Conservation (phyloP, 2,329 filamentous ascomycete genomes). For the Apiospora marii region DNA sequence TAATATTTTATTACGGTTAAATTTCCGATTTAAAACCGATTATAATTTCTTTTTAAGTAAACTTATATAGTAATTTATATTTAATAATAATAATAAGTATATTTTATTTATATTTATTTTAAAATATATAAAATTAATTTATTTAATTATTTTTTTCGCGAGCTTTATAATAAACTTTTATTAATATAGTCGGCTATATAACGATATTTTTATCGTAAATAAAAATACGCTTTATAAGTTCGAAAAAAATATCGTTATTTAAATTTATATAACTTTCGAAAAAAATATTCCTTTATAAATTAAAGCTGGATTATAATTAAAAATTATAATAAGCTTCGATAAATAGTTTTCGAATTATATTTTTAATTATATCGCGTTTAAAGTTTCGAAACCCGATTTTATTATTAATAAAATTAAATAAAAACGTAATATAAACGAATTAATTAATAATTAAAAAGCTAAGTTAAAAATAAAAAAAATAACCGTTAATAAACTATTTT, state of each 20-base stretch:
- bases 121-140: constrained; percentile 45
- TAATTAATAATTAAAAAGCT: constrained; percentile 44
- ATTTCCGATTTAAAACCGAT: constrained; percentile 46
- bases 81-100: constrained; percentile 44
- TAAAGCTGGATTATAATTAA: constrained; percentile 39
- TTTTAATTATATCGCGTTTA: constrained; percentile 46
- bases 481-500: constrained; percentile 36
- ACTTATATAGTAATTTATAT: constrained; percentile 49
- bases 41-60: constrained; percentile 42
- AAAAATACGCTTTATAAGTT: background rate
- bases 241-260: constrained; percentile 25
- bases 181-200: constrained; percentile 26
- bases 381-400: constrained; percentile 45
- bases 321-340: constrained; percentile 38
- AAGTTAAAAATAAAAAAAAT: constrained; percentile 38
- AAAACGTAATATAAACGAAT: constrained; percentile 43
- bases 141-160: constrained; percentile 40
- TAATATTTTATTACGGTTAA: constrained; percentile 41
- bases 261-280: constrained; percentile 49
- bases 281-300: constrained; percentile 42
- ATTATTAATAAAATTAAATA: constrained; percentile 44
- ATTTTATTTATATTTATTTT: constrained; percentile 33
- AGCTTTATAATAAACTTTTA: constrained; percentile 30
- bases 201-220: background rate
- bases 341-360: constrained; percentile 45